Evolutionary conservation across 768 basidiomycete genomes (phyloP).

Genomic region (Dioszegia crocea): DNA sequence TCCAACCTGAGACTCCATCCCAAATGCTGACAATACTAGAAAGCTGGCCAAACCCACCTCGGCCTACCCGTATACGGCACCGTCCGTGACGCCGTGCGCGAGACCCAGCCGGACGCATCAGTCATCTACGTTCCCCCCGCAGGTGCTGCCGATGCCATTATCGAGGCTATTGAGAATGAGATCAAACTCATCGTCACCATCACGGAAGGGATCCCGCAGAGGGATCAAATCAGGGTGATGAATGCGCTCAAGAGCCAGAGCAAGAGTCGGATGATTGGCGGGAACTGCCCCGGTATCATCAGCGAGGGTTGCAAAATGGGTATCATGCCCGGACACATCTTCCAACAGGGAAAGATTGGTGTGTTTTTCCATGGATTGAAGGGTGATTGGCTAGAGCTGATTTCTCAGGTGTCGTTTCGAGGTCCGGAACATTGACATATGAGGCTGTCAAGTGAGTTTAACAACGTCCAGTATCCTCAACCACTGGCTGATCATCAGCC

Average conservation of each 20-base stretch:
- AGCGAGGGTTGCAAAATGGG: slow-evolving; percentile 99
- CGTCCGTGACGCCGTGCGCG: slow-evolving; percentile 84
- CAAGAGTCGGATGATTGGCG: slow-evolving; percentile 91
- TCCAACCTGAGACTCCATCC: background rate
- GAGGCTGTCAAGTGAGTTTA: slow-evolving; percentile 79
- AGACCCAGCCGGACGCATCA: slow-evolving; percentile 83
- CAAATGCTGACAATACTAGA: slow-evolving; percentile 56
- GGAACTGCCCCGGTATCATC: slow-evolving; percentile 98
- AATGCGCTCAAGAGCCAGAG: slow-evolving; percentile 91
- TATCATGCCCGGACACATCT: slow-evolving; percentile 93
- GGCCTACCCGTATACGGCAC: slow-evolving; percentile 90
- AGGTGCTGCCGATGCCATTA: slow-evolving; percentile 89
- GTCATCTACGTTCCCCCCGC: slow-evolving; percentile 99
- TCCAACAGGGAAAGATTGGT: slow-evolving; percentile 94
- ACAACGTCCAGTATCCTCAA: background rate
- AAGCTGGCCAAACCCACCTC: slow-evolving; percentile 91
- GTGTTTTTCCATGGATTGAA: slow-evolving; percentile 37
- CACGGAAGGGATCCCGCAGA: slow-evolving; percentile 97
- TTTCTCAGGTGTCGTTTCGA: slow-evolving; percentile 43
- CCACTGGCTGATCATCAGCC: slow-evolving; percentile 51
- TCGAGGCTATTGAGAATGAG: slow-evolving; percentile 98
- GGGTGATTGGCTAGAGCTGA: background rate
- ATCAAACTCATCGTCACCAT: slow-evolving; percentile 96
- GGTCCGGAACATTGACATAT: slow-evolving; percentile 67
- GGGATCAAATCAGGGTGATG: slow-evolving; percentile 91